Evolutionary conservation across 257 asterid species (phyloP), one percentile per base, ranked within the genome.

Genomic region (Nicotiana attenuata): DNA sequence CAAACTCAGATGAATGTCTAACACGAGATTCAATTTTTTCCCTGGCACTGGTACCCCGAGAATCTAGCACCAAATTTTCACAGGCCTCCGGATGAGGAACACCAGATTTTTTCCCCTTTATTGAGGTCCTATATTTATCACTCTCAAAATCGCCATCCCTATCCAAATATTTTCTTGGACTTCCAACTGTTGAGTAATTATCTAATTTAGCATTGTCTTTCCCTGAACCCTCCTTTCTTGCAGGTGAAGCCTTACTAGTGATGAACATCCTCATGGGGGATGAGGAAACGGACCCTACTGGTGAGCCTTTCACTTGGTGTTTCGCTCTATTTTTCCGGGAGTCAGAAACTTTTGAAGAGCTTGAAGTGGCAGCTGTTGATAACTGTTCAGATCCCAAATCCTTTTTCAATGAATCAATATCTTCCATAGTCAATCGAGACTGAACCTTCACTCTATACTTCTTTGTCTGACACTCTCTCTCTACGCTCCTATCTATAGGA

Each of bases 341-440:
- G 81, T 84, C 93, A 38, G 98, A 96, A 83, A 93, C 88, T 90
- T 92, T 96, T 50, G 99, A 96, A 35, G 98, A 94, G 93, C 97
- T 94, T 76, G 98, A 96, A 84, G 93, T 93, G 85, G 99, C 97
- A 85, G 97, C 90, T 38, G 85, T 86, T 65, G 97, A 71, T 75
- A 86, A 81, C 78, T 89, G 89, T 82, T 89, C 97, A 76, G 83
- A 86, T 47, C 93, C 95, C 91, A 94, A 85, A 84, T 92, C 97
- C 90, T 88, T 89, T 86, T 82, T 91, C 85, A 92, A 80, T 31
- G 93, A 84, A 84, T 88, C 91, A 67, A 90, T 65, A 85, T 92
- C 98, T 80, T 90, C 92, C 85, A 78, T 67, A 22, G 97, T 93
- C 56, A 89, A 80, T 76, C 29, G 82, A 69, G 85, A 80, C 53